Base-by-base conservation (phyloP, 345 rosid genomes). In the Murraya koenigii region DNA sequence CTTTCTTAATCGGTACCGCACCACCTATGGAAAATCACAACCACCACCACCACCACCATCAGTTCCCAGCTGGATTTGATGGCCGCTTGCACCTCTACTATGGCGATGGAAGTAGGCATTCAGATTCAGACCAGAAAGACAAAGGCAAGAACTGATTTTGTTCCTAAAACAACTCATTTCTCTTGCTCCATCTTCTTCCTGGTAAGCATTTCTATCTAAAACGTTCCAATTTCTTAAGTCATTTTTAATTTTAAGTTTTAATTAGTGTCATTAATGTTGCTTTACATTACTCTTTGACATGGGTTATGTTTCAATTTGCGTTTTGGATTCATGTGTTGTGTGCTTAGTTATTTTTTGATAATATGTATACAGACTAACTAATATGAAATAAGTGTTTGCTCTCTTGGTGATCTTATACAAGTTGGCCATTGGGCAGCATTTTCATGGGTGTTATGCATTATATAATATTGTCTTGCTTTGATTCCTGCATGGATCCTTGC, bases 71-170 rank as follows among this genome's bases (percentile, higher is more conserved):
- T 64, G 93, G 89, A 68, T 85, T 87, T 11, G 86, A 87, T 77
- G 86, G 85, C 67, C 89, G 89, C 74, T 78, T 91, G 80, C 95
- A 93, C 84, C 92, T 93, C 83, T 88, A 82, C 91, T 88, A 92
- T 76, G 90, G 91, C 39, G 91, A 93, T 72, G 93, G 90, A 80
- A 87, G 81, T 80, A 86, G 90, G 80, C 90, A 85, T 66, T 88
- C 94, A 22, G 90, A 86, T 66, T 88, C 94, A 35, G 89, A 91
- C 83, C 94, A 89, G 35, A 93, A 93, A 84, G 98, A 92, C 72
- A 95, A 95, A 89, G 90, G 88, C 77, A 92, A 89, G 87, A 92
- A 86, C 91, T 92, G 87, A 88, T 64, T 54, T 14, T 79, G 36
- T 70, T 56, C 81, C 72, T 77, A 54, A 30, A 78, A 49, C 20